Conservation (phyloP, 139 green algal genomes). For the Haematococcus sp. region DNA sequence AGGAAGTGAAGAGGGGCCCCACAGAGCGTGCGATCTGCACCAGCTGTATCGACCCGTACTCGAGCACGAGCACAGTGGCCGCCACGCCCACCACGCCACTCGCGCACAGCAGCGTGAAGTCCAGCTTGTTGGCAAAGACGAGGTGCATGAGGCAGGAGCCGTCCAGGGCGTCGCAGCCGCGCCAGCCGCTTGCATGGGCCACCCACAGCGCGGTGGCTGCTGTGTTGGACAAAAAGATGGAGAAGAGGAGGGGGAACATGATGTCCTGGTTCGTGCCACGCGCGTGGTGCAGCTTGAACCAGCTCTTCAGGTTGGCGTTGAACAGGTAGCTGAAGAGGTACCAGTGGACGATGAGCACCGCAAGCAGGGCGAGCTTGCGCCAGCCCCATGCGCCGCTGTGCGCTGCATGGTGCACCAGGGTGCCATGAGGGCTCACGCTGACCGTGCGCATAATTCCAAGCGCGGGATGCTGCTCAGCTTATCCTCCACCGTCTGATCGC, state of each 20-base stretch:
- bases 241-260: conserved; percentile 12
- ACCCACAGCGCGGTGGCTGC: conserved; percentile 10
- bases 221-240: conserved; percentile 23
- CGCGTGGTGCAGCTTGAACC: background rate
- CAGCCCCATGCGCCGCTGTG: too few species aligned
- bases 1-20: conserved; percentile 21
- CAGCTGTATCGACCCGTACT: conserved; percentile 30
- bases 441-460: background rate
- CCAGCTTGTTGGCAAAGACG: background rate
- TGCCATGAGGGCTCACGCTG: background rate
- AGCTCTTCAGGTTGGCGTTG: conserved; percentile 13
- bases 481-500: too few species aligned
- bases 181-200: background rate
- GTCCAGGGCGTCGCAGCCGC: background rate
- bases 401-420: background rate
- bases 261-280: background rate
- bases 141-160: background rate
- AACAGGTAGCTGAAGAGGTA: conserved; percentile 31
- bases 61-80: conserved; percentile 7
- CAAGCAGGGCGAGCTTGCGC: too few species aligned
- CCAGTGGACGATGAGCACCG: conserved; percentile 10
- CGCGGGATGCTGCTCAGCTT: too few species aligned
- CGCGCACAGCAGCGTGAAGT: conserved; percentile 16
- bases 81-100: conserved; percentile 9
- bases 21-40: conserved; percentile 24